phyloP scores from a whole-genome alignment of 805 yeast species.

The Kregervanrija fluxuum region DNA sequence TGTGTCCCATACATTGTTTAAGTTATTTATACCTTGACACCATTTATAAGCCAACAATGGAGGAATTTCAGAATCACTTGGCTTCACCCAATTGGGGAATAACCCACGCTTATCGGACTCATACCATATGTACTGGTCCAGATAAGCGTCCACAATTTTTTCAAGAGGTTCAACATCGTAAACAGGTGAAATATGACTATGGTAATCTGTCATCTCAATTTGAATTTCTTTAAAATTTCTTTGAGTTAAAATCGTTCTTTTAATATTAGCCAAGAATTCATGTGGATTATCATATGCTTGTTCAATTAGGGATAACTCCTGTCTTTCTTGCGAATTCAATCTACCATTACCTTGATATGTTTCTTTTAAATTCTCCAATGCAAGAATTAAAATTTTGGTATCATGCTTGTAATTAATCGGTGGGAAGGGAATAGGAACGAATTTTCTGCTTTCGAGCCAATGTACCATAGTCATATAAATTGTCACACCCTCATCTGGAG shows the following conservation, averaged over 20 bases:
- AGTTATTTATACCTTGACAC: slow-evolving; percentile 84
- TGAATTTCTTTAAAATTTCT: slow-evolving; percentile 87
- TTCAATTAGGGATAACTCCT: slow-evolving; percentile 87
- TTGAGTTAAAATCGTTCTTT: slow-evolving; percentile 76
- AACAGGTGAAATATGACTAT: slow-evolving; percentile 76
- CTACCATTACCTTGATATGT: slow-evolving; percentile 68
- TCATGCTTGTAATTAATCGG: slow-evolving; percentile 89
- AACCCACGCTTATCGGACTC: slow-evolving; percentile 82
- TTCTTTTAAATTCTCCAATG: slow-evolving; percentile 83
- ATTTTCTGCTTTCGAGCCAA: slow-evolving; percentile 82
- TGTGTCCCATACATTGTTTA: slow-evolving; percentile 73
- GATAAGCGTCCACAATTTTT: slow-evolving; percentile 90
- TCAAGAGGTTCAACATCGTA: slow-evolving; percentile 87
- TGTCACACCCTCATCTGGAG: slow-evolving; percentile 83
- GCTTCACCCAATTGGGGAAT: slow-evolving; percentile 96
- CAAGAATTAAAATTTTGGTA: slow-evolving; percentile 80
- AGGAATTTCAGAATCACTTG: slow-evolving; percentile 89
- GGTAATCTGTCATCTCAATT: slow-evolving; percentile 86
- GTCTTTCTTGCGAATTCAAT: slow-evolving; percentile 80
- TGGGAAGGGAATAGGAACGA: slow-evolving; percentile 88
- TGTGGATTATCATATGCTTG: slow-evolving; percentile 97
- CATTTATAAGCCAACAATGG: slow-evolving; percentile 89
- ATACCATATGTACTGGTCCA: slow-evolving; percentile 94
- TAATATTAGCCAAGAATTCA: slow-evolving; percentile 79
- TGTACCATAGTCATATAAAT: slow-evolving; percentile 82